Conservation (phyloP, 495 filamentous ascomycete species). For the Penicillium paradoxum region DNA sequence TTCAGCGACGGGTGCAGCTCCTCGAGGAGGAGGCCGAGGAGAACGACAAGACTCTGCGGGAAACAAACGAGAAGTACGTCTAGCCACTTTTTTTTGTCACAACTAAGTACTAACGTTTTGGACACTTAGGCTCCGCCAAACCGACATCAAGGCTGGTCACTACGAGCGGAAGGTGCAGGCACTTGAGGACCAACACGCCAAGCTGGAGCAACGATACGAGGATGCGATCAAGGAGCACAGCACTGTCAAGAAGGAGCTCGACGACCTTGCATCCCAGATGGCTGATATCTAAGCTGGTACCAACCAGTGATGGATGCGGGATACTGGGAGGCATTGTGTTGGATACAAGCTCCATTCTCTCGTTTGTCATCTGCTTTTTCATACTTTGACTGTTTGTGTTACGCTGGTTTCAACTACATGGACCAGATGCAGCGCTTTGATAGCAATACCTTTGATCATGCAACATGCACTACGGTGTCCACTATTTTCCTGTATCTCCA, state of each 20-base stretch:
- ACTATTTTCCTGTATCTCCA: conserved; percentile 1
- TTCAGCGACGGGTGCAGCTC: conserved; percentile 88
- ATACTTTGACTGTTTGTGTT: conserved; percentile 23
- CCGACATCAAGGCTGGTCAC: conserved; percentile 98
- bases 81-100: not conserved
- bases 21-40: conserved; percentile 97
- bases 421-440: conserved; percentile 22
- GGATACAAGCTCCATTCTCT: conserved; percentile 27
- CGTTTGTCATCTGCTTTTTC: conserved; percentile 26
- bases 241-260: conserved; percentile 81
- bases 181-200: conserved; percentile 78
- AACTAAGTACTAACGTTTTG: conserved; percentile 16
- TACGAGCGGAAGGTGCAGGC: conserved; percentile 99
- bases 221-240: conserved; percentile 87
- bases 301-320: conserved; percentile 20
- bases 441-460: conserved; percentile 18
- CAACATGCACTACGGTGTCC: conserved; percentile 14
- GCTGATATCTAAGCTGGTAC: conserved; percentile 68
- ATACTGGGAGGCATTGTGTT: conserved; percentile 29
- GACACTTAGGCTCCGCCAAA: conserved; percentile 78
- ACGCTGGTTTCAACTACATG: conserved; percentile 19
- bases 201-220: conserved; percentile 96
- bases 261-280: conserved; percentile 82
- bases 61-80: conserved; percentile 95
- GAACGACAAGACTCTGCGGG: conserved; percentile 87